phyloP scores from a whole-genome alignment of 73 alveolate genomes.

The Stentor coeruleus region DNA sequence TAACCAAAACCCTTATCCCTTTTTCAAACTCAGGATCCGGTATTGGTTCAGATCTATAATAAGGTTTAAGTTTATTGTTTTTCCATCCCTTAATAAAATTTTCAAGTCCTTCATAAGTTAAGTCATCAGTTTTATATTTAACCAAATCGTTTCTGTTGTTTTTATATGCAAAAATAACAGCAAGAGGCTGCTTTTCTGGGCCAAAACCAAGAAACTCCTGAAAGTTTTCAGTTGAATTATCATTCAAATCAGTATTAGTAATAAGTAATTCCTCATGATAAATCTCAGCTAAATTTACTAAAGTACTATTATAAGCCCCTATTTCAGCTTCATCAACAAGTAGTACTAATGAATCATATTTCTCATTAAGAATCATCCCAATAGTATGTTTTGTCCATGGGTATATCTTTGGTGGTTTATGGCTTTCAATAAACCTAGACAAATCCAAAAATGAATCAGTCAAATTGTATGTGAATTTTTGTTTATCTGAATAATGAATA shows the following conservation, averaged over 20 bases:
- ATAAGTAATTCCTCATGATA: not conserved
- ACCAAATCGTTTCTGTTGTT: too few species aligned
- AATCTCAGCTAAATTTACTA: not conserved
- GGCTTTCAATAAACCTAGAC: not conserved
- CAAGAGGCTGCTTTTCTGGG: not conserved
- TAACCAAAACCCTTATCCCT: constrained; percentile 67
- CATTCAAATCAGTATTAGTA: not conserved
- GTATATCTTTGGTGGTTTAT: not conserved
- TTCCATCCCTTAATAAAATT: constrained; percentile 52
- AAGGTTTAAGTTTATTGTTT: constrained; percentile 43
- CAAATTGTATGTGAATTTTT: not conserved
- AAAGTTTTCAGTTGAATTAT: not conserved
- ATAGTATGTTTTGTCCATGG: not conserved
- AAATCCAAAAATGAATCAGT: not conserved
- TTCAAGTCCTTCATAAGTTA: constrained; percentile 42
- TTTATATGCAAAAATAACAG: not conserved
- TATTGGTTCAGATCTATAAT: constrained; percentile 61
- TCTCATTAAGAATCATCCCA: not conserved
- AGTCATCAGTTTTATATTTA: not conserved
- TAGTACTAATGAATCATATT: not conserved
- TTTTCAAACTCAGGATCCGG: constrained; percentile 47
- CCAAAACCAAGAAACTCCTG: not conserved
- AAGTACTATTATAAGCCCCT: not conserved
- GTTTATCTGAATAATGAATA: too few species aligned
- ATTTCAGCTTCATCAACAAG: not conserved